These are phyloP conservation scores for Arctostaphylos glauca DNA, from an alignment of 148 eudicot genomes.

Conservation along the genomic window DNA sequence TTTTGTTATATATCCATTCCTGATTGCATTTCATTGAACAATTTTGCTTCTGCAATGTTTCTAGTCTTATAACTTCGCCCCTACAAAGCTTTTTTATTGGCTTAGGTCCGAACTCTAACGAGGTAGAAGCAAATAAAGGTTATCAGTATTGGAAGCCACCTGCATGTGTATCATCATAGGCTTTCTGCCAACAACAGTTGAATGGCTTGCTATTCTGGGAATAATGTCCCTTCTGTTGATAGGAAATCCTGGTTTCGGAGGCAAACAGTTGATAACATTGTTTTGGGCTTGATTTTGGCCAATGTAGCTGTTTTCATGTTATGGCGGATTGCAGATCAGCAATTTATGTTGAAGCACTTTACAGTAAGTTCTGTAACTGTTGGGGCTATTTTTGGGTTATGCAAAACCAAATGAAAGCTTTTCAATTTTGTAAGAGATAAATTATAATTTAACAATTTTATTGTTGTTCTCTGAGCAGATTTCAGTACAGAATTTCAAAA, in stretches of 20 bases:
- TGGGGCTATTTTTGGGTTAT: background rate
- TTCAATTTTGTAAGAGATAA: background rate
- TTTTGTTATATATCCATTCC: background rate
- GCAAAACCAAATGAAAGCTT: background rate
- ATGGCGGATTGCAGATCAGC: slow-evolving; percentile 53
- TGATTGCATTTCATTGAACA: background rate
- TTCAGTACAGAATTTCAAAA: slow-evolving; percentile 64
- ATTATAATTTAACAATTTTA: background rate
- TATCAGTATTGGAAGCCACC: background rate
- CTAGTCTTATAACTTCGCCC: background rate
- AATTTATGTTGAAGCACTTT: slow-evolving; percentile 67
- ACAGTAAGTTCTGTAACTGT: slow-evolving; percentile 42
- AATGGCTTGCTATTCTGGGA: slow-evolving; percentile 4
- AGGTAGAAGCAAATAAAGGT: too few relatives aligned
- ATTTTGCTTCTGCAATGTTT: background rate
- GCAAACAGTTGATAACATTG: slow-evolving; percentile 51
- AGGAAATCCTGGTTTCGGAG: slow-evolving; percentile 65
- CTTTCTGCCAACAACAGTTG: background rate
- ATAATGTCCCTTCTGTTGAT: slow-evolving; percentile 18
- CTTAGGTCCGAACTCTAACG: background rate
- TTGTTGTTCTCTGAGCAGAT: slow-evolving; percentile 41
- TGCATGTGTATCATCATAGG: background rate
- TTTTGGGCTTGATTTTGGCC: slow-evolving; percentile 58
- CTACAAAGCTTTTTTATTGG: background rate
- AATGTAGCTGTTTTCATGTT: slow-evolving; percentile 72